Base-by-base conservation (phyloP, 805 yeast species). In the Nakazawaea holstii region DNA sequence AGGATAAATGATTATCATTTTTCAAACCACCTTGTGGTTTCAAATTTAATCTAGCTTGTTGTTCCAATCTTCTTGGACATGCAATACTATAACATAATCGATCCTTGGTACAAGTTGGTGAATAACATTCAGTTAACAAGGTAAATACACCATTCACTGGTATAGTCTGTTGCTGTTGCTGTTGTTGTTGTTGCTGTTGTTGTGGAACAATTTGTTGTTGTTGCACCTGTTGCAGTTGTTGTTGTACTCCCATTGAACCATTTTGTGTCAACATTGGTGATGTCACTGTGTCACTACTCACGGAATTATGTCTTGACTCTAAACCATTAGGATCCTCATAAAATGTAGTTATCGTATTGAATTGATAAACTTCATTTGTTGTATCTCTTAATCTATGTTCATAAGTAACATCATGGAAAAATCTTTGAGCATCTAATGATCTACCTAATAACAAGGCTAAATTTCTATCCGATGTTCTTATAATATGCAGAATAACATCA, bases 61-160 rank as follows among this genome's bases (percentile, higher is more conserved):
- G 98, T 65, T 92, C 98, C 43, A 94, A 70, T 52, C 98, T 77
- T 55, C 97, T 77, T 13, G 99, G 99, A 67, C 99, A 94, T 10
- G 97, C 95, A 55, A 94, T 91, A 38, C 96, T 87, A 66, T 94
- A 94, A 66, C 99, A 94, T 35, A 92, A 69, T 31, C 79, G 73
- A 58, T 88, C 95, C 44, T 95, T 73, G 5, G 96, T 83, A 67
- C 99, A 94, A 0, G 99, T 94, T 31, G 99, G 96, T 0, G 97
- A 90, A 60, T 94, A 94, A 67, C 99, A 94, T 59, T 91, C 96
- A 0, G 97, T 87, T 52, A 94, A 70, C 38, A 92, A 69, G 1
- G 97, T 92, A 59, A 92, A 94, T 3, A 94, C 96, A 55, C 99
- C 99, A 63, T 87, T 87, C 9, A 89, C 90, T 4, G 61, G 55